phyloP scores from a whole-genome alignment of 2,329 filamentous ascomycete species.

The Cladosporium oxysporum region DNA sequence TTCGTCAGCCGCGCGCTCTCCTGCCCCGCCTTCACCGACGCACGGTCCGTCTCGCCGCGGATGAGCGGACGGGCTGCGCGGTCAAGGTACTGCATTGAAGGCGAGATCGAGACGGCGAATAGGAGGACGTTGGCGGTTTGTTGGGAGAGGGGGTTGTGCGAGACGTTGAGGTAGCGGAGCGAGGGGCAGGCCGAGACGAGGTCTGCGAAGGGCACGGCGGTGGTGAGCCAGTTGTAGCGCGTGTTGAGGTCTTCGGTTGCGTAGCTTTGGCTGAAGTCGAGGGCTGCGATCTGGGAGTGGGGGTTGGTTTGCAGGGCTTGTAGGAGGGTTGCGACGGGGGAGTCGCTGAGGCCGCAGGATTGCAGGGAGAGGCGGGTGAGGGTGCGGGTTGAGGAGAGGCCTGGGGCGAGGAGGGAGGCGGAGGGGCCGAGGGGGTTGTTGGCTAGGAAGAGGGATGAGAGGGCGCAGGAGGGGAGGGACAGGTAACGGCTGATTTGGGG shows the following conservation, averaged over 20 bases:
- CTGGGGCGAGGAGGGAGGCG: constrained; percentile 29
- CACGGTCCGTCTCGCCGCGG: constrained; percentile 26
- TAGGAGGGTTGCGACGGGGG: constrained; percentile 44
- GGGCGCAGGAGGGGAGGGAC: constrained; percentile 29
- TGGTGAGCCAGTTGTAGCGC: constrained; percentile 52
- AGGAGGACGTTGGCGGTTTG: constrained; percentile 33
- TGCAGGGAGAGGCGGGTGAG: constrained; percentile 41
- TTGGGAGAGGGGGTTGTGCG: constrained; percentile 40
- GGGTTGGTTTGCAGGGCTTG: constrained; percentile 40
- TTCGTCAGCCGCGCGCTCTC: constrained; percentile 26
- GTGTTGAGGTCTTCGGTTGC: constrained; percentile 49
- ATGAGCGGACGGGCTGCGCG: constrained; percentile 40
- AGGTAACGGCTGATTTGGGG: constrained; percentile 34
- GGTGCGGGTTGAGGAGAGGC: constrained; percentile 28
- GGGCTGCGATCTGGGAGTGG: constrained; percentile 34
- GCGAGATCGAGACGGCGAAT: constrained; percentile 34
- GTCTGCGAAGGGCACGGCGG: constrained; percentile 39
- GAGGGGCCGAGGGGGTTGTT: constrained; percentile 38
- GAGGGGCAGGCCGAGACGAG: constrained; percentile 38
- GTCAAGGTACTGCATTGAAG: constrained; percentile 42
- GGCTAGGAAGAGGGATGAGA: constrained; percentile 37
- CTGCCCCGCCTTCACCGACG: constrained; percentile 30
- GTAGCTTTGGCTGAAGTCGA: constrained; percentile 52
- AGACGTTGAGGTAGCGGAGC: constrained; percentile 48
- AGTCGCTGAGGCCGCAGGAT: constrained; percentile 48